phyloP scores from a whole-genome alignment of 1,284 basidiomycete genomes.

The Singerocomus inundabilis region DNA sequence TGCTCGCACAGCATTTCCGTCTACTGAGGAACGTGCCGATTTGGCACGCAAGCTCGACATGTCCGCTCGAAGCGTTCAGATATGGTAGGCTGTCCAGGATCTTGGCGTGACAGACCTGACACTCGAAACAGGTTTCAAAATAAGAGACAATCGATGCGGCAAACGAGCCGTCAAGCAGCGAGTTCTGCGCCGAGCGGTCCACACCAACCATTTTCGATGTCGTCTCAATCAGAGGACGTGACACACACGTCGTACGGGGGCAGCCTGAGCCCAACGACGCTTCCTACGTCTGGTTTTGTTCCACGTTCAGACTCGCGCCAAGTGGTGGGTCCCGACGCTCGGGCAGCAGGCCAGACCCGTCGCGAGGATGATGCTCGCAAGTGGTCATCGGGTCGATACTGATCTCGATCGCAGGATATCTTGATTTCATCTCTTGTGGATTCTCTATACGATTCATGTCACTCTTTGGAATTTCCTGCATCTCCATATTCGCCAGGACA shows the following conservation, averaged over 20 bases:
- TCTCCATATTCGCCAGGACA: conserved; percentile 36
- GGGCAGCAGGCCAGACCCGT: conserved; percentile 33
- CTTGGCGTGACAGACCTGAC: conserved; percentile 19
- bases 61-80: conserved; percentile 81
- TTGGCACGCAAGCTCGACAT: conserved; percentile 76
- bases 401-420: conserved; percentile 41
- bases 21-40: conserved; percentile 77
- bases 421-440: conserved; percentile 39
- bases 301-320: conserved; percentile 40
- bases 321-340: conserved; percentile 35
- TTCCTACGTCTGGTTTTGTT: conserved; percentile 37
- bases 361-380: conserved; percentile 45
- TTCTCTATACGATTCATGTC: conserved; percentile 38
- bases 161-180: conserved; percentile 64
- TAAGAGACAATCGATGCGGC: conserved; percentile 76
- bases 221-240: conserved; percentile 39
- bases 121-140: conserved; percentile 71
- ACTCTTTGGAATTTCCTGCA: conserved; percentile 35
- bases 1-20: conserved; percentile 76
- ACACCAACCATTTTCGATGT: conserved; percentile 52
- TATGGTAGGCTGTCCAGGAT: conserved; percentile 55
- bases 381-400: conserved; percentile 45
- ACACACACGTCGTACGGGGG: conserved; percentile 32
- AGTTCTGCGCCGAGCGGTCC: conserved; percentile 40
- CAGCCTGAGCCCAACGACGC: conserved; percentile 37